Evolutionary conservation across 768 basidiomycete genomes (phyloP), one percentile per base, ranked within the genome.

Genomic region (Naganishia kalamii): DNA sequence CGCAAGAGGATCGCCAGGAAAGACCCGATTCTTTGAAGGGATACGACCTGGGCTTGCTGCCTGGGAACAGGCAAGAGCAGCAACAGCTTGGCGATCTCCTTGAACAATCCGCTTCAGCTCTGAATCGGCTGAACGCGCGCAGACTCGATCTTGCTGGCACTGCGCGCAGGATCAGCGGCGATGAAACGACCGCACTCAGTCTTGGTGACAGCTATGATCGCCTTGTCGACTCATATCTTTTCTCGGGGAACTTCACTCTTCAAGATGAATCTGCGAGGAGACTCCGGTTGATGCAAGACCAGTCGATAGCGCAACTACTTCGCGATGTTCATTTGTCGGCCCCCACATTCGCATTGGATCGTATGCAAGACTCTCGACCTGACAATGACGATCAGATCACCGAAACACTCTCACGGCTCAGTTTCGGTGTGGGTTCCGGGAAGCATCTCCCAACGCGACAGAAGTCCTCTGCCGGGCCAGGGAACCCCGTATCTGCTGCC

Each of bases 401-500:
- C 54, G 54, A 57, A 41, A 57, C 54, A n/a, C 54, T 57, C 3
- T 57, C 54, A 8, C 37, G 35, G 37, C 54, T 57, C 23, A 37
- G 21, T 23, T 57, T 57, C 27, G 23, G 35, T 23, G 21, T 23
- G 4, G 19, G 17, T 17, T 57, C 54, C 19, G 21, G 21, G 6
- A 41, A 25, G 13, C 8, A 33, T 25, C 33, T 41, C 35, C 54
- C 54, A 12, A n/a, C n/a, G n/a, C 32, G 17, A 57, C 54, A 3
- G 21, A 23, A 23, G 37, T 32, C 2, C 35, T 57, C n/a, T n/a
- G n/a, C n/a, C n/a, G n/a, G n/a, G n/a, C n/a, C n/a, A n/a, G n/a
- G n/a, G n/a, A n/a, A n/a, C n/a, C n/a, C n/a, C n/a, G n/a, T n/a
- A n/a, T n/a, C n/a, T n/a, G n/a, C n/a, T n/a, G n/a, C n/a, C n/a